Conservation (phyloP, 2,329 filamentous ascomycete genomes). For the Aspergillus vadensis region DNA sequence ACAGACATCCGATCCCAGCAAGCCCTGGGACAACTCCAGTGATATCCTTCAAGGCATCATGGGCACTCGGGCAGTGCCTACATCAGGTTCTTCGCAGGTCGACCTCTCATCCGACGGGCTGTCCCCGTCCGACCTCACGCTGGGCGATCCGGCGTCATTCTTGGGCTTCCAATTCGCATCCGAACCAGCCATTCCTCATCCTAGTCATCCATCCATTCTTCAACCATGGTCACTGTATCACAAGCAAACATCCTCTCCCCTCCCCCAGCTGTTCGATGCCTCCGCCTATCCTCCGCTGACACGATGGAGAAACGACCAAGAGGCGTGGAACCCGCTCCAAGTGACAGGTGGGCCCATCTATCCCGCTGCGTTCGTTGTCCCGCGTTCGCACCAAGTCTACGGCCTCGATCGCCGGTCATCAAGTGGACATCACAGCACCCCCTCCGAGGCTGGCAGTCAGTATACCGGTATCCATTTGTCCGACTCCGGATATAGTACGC, state of each 20-base stretch:
- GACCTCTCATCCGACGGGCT: slow-evolving; percentile 17
- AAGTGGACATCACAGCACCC: slow-evolving; percentile 29
- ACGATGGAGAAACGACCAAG: slow-evolving; percentile 26
- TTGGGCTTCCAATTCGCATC: slow-evolving; percentile 31
- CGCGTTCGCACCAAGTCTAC: slow-evolving; percentile 21
- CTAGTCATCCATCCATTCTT: slow-evolving; percentile 23
- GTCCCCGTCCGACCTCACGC: slow-evolving; percentile 18
- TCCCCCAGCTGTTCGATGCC: slow-evolving; percentile 24
- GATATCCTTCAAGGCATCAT: slow-evolving; percentile 40
- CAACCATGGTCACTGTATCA: slow-evolving; percentile 23
- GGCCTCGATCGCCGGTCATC: slow-evolving; percentile 29
- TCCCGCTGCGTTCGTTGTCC: slow-evolving; percentile 20
- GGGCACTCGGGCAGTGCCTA: slow-evolving; percentile 18
- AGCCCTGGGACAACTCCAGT: slow-evolving; percentile 26
- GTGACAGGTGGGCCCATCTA: slow-evolving; percentile 29
- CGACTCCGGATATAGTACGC: slow-evolving; percentile 43
- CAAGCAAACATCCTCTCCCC: slow-evolving; percentile 21
- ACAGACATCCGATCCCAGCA: slow-evolving; percentile 16
- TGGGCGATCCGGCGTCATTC: slow-evolving; percentile 28
- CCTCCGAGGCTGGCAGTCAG: slow-evolving; percentile 38
- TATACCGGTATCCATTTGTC: slow-evolving; percentile 31
- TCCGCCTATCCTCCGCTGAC: slow-evolving; percentile 22
- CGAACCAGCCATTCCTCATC: slow-evolving; percentile 24
- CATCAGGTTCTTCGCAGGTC: slow-evolving; percentile 15
- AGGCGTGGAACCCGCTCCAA: slow-evolving; percentile 38